These are phyloP conservation scores for Tothia fuscella DNA, from an alignment of 2,329 filamentous ascomycete genomes.

Conservation along the genomic window DNA sequence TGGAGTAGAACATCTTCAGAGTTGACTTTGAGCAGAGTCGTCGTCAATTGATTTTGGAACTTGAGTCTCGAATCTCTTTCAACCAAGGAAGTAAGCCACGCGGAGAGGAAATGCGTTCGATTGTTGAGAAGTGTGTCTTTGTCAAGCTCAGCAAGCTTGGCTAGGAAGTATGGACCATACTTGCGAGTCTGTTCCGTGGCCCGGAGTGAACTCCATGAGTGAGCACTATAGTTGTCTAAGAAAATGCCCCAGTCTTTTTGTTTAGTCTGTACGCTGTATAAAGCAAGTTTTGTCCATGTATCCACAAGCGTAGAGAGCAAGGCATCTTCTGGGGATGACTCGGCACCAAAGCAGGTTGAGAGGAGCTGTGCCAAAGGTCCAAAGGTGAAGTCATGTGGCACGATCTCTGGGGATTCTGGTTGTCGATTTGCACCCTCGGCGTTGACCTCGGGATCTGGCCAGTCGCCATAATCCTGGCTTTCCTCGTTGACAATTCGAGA, in stretches of 20 bases:
- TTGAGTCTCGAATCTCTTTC: conserved; percentile 50
- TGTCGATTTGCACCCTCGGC: conserved; percentile 38
- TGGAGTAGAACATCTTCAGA: conserved; percentile 35
- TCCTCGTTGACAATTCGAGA: conserved; percentile 30
- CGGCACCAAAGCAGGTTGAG: conserved; percentile 50
- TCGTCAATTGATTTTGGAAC: conserved; percentile 46
- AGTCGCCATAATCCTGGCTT: conserved; percentile 53
- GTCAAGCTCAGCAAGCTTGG: conserved; percentile 26
- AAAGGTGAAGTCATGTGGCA: conserved; percentile 35
- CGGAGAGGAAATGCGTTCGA: conserved; percentile 30
- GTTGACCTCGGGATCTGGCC: conserved; percentile 30
- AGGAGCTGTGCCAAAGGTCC: conserved; percentile 41
- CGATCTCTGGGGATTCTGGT: too few species aligned
- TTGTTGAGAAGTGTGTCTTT: conserved; percentile 30
- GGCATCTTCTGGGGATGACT: conserved; percentile 40
- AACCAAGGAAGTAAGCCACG: conserved; percentile 43
- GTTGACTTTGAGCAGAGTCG: conserved; percentile 39
- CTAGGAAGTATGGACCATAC: conserved; percentile 33
- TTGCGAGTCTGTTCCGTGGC: conserved; percentile 34
- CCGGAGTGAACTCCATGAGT: conserved; percentile 37
- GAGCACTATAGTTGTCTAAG: conserved; percentile 39
- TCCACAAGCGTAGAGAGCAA: conserved; percentile 41
- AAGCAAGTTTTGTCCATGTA: conserved; percentile 41
- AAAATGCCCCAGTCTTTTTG: conserved; percentile 43
- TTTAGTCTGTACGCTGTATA: conserved; percentile 32